phyloP scores from a whole-genome alignment of 192 early-diverging fungal genomes.

The Linnemannia schmuckeri region DNA sequence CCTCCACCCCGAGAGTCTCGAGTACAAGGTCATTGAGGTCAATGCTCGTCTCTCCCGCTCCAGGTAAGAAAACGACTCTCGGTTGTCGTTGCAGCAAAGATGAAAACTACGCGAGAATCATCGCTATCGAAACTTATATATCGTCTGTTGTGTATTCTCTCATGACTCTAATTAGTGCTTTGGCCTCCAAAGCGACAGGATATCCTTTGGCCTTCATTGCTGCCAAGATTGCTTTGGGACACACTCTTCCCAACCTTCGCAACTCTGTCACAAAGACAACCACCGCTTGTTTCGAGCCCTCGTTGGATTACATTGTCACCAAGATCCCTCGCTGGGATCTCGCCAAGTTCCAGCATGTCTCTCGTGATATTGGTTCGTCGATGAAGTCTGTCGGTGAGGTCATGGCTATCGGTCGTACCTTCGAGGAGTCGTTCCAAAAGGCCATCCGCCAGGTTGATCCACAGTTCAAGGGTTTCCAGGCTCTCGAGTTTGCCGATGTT shows the following conservation, averaged over 20 bases:
- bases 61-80: slow-evolving; percentile 28
- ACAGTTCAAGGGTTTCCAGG: slow-evolving; percentile 86
- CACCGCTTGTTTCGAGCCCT: slow-evolving; percentile 97
- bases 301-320: slow-evolving; percentile 93
- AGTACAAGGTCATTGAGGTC: slow-evolving; percentile 97
- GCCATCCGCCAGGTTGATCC: slow-evolving; percentile 93
- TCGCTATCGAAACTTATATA: not conserved
- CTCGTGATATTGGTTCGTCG: slow-evolving; percentile 83
- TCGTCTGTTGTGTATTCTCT: not conserved
- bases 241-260: slow-evolving; percentile 85
- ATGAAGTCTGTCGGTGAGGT: slow-evolving; percentile 99
- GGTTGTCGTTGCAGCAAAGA: not conserved
- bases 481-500: slow-evolving; percentile 68
- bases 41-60: slow-evolving; percentile 94
- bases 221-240: slow-evolving; percentile 95
- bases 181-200: slow-evolving; percentile 98
- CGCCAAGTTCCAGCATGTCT: slow-evolving; percentile 93
- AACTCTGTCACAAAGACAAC: slow-evolving; percentile 95
- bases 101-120: not conserved
- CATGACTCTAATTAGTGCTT: slow-evolving; percentile 65
- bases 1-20: slow-evolving; percentile 86
- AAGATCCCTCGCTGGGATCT: slow-evolving; percentile 99
- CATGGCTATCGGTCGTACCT: slow-evolving; percentile 98
- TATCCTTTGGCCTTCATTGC: slow-evolving; percentile 99
- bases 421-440: slow-evolving; percentile 97